A percentile compares a stretch with the other conserved stretches of the same genome.
phyloP scores from a whole-genome alignment of 768 basidiomycete species.

The Mycena sanguinolenta region DNA sequence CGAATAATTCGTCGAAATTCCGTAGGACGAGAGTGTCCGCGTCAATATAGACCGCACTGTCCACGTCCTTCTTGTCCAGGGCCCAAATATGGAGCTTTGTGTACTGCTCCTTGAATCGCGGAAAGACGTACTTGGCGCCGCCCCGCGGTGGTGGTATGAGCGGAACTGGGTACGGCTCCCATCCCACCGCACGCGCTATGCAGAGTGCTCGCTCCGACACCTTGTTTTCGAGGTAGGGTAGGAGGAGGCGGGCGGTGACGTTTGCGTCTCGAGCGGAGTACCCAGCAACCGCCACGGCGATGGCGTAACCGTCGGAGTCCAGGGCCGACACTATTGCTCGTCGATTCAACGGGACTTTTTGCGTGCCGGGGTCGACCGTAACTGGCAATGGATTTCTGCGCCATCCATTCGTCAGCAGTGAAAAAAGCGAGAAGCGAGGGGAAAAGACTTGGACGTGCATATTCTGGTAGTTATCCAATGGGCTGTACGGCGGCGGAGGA shows the following conservation, averaged over 20 bases:
- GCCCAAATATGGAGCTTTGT: constrained; percentile 53
- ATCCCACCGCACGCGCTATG: constrained; percentile 45
- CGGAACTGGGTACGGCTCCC: constrained; percentile 44
- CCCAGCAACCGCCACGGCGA: constrained; percentile 46
- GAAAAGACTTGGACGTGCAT: too few relatives aligned
- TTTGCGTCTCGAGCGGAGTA: constrained; percentile 44
- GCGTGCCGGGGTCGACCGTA: background rate
- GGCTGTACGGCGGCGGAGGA: too few relatives aligned
- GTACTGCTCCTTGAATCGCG: constrained; percentile 50
- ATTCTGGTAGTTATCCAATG: too few relatives aligned
- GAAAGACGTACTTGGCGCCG: constrained; percentile 44
- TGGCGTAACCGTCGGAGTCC: constrained; percentile 47
- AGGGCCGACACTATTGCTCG: constrained; percentile 45
- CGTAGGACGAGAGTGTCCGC: constrained; percentile 50
- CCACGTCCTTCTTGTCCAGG: constrained; percentile 45
- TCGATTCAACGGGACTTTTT: constrained; percentile 13
- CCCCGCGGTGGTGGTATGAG: constrained; percentile 49
- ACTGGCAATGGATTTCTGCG: constrained; percentile 39
- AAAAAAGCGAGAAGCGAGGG: too few relatives aligned
- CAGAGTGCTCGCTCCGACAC: constrained; percentile 48
- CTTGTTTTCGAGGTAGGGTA: constrained; percentile 48
- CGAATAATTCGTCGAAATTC: constrained; percentile 51
- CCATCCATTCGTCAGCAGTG: too few relatives aligned
- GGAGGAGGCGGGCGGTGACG: constrained; percentile 42
- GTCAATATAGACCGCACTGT: constrained; percentile 49